A percentile compares a stretch with the other conserved stretches of the same genome.
Evolutionary conservation across 352 stramenopile genomes (phyloP).

Genomic region (Lagenidium giganteum): DNA sequence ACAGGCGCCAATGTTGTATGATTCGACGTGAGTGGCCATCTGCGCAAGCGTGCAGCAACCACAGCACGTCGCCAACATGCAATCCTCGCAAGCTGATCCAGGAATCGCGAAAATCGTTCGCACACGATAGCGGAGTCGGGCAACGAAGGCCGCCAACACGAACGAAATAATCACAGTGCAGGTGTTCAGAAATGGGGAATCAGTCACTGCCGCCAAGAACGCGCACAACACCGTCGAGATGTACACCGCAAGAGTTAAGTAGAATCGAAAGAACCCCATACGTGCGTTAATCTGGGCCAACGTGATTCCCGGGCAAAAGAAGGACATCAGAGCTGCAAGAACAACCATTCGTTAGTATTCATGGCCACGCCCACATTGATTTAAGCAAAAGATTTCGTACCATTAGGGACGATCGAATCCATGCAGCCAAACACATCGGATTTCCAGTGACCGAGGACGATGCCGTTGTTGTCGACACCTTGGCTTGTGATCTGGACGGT

Average conservation of each 20-base stretch:
- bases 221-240: slow-evolving; percentile 26
- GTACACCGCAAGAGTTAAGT: slow-evolving; percentile 26
- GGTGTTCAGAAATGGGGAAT: slow-evolving; percentile 21
- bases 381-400: slow-evolving; percentile 7
- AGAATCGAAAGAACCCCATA: slow-evolving; percentile 34
- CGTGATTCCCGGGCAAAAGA: slow-evolving; percentile 23
- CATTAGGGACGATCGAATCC: slow-evolving; percentile 17
- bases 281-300: slow-evolving; percentile 42
- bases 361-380: not conserved
- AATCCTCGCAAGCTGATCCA: slow-evolving; percentile 14
- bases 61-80: slow-evolving; percentile 13
- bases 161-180: slow-evolving; percentile 28
- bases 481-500: slow-evolving; percentile 10
- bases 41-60: slow-evolving; percentile 15
- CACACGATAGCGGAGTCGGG: slow-evolving; percentile 45
- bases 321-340: slow-evolving; percentile 19
- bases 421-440: slow-evolving; percentile 17
- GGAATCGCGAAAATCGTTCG: slow-evolving; percentile 22
- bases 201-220: slow-evolving; percentile 21
- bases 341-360: not conserved
- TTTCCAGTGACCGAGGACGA: slow-evolving; percentile 29
- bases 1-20: slow-evolving; percentile 61
- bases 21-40: slow-evolving; percentile 16
- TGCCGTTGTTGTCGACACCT: slow-evolving; percentile 24
- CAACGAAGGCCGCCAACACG: slow-evolving; percentile 24